These are phyloP conservation scores for Apostasia ramifera DNA, from an alignment of 106 monocot genomes.

Conservation along the genomic window DNA sequence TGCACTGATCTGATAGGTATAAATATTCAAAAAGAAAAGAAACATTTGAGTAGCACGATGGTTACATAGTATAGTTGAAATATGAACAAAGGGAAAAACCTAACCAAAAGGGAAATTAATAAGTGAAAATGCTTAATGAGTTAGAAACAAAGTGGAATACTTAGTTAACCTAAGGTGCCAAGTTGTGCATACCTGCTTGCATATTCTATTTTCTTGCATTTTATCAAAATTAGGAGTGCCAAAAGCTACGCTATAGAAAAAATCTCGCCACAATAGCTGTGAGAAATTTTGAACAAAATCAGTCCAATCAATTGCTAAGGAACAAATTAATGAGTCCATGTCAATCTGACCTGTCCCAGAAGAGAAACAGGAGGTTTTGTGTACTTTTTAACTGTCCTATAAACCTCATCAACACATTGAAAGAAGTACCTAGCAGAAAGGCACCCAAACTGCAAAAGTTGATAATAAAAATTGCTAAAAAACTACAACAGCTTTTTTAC, in stretches of 20 bases:
- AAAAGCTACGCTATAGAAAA: slow-evolving; percentile 82
- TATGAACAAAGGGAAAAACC: background rate
- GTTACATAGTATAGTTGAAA: background rate
- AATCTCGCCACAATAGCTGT: slow-evolving; percentile 91
- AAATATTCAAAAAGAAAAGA: no score
- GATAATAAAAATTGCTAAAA: background rate
- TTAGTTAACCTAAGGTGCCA: background rate
- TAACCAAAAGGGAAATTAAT: background rate
- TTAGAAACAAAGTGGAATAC: no score
- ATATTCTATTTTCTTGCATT: slow-evolving; percentile 86
- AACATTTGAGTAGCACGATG: no score
- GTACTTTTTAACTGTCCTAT: slow-evolving; percentile 40
- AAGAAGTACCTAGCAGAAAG: slow-evolving; percentile 87
- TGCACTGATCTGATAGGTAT: background rate
- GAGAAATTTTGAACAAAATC: background rate
- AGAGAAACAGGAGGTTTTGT: slow-evolving; percentile 86
- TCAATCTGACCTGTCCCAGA: slow-evolving; percentile 58
- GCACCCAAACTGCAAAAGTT: slow-evolving; percentile 74
- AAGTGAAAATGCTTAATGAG: background rate
- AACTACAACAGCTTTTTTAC: background rate
- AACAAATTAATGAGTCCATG: background rate
- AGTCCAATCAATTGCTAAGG: background rate
- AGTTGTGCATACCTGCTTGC: slow-evolving; percentile 60
- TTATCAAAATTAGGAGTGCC: slow-evolving; percentile 87
- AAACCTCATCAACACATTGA: slow-evolving; percentile 59